phyloP scores from a whole-genome alignment of 78 protist genomes.

The Goniomonas avonlea region DNA sequence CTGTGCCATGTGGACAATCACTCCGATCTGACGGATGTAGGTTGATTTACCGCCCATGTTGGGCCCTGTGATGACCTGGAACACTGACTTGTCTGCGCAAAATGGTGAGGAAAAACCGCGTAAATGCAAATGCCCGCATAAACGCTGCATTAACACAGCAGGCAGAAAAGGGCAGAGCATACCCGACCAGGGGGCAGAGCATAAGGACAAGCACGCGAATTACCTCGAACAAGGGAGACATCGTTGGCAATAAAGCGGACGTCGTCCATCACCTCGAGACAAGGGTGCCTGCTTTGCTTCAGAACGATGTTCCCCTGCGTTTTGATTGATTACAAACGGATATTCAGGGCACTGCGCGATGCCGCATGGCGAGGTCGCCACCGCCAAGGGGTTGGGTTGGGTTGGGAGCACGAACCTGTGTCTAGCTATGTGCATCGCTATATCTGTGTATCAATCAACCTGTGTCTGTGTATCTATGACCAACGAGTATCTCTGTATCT shows the following conservation, averaged over 20 bases:
- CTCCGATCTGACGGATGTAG: conserved; percentile 76
- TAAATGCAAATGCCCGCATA: not conserved
- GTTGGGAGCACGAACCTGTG: too few species aligned
- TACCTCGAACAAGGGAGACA: conserved; percentile 23
- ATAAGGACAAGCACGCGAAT: not conserved
- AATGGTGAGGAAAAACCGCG: too few species aligned
- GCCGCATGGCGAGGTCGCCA: too few species aligned
- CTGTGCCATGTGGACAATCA: conserved; percentile 89
- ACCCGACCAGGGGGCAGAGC: not conserved
- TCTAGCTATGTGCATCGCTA: too few species aligned
- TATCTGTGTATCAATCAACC: too few species aligned
- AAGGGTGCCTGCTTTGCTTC: conserved; percentile 77
- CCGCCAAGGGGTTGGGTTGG: too few species aligned
- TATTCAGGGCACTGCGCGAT: too few species aligned
- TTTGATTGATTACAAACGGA: too few species aligned
- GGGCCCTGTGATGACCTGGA: conserved; percentile 83
- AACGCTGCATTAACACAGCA: not conserved
- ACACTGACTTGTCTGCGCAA: not conserved
- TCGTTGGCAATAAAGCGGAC: conserved; percentile 79
- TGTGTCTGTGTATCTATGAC: too few species aligned
- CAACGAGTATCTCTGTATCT: too few species aligned
- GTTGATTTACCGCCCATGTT: conserved; percentile 85
- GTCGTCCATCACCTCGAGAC: conserved; percentile 62
- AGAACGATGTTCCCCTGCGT: conserved; percentile 36
- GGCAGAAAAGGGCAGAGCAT: not conserved